A percentile compares a stretch with the other conserved stretches of the same genome.
Conservation (phyloP, 1,139 yeast species). For the Nakaseomyces sp. region DNA sequence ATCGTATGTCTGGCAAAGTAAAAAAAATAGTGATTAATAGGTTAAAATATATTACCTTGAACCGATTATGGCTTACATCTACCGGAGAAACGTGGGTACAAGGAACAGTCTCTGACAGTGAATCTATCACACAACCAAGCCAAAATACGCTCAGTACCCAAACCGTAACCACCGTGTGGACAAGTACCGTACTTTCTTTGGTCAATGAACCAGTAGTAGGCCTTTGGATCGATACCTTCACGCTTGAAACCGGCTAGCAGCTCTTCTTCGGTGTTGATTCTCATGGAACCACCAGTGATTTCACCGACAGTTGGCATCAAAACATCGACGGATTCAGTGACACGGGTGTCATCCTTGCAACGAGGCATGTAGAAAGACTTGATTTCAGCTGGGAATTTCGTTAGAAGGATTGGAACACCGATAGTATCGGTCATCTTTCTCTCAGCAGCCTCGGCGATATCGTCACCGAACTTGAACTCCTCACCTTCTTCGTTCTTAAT, state of each 20-base stretch:
- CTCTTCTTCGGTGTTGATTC: slow-evolving; percentile 77
- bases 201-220: slow-evolving; percentile 94
- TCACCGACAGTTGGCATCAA: slow-evolving; percentile 99
- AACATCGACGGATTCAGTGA: slow-evolving; percentile 96
- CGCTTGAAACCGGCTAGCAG: slow-evolving; percentile 84
- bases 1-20: not conserved
- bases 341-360: slow-evolving; percentile 82
- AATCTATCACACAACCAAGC: slow-evolving; percentile 98
- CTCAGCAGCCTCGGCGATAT: slow-evolving; percentile 98
- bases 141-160: slow-evolving; percentile 94
- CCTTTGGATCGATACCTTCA: slow-evolving; percentile 69
- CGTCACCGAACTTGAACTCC: slow-evolving; percentile 92
- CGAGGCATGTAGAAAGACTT: slow-evolving; percentile 97
- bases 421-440: slow-evolving; percentile 95
- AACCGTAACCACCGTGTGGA: slow-evolving; percentile 98
- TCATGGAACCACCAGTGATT: slow-evolving; percentile 98
- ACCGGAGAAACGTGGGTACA: slow-evolving; percentile 96
- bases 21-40: not conserved
- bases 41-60: not conserved
- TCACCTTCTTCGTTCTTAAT: slow-evolving; percentile 92
- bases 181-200: slow-evolving; percentile 95
- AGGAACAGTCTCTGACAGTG: slow-evolving; percentile 95
- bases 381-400: slow-evolving; percentile 92
- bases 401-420: slow-evolving; percentile 84
- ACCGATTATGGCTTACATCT: slow-evolving; percentile 80